These are phyloP conservation scores for Ascochyta clinopodiicola DNA, from an alignment of 2,329 filamentous ascomycete species.

Conservation along the genomic window DNA sequence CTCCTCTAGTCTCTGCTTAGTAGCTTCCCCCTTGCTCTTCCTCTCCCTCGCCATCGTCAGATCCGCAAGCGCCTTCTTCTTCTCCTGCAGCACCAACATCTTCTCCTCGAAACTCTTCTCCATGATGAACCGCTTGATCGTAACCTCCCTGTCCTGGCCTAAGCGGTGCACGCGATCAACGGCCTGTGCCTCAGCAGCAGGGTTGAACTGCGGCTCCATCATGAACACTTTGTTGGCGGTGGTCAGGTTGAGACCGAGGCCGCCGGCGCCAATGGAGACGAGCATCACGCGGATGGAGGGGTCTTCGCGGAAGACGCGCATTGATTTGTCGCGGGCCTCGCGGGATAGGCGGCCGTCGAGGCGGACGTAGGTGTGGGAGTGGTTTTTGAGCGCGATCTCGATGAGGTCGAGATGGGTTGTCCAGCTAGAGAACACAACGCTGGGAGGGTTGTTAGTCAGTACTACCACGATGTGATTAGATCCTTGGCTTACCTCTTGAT, in stretches of 20 bases:
- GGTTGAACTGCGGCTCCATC: conserved; percentile 99
- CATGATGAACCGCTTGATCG: conserved; percentile 92
- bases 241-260: conserved; percentile 89
- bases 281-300: conserved; percentile 77
- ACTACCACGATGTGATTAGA: background rate
- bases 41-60: conserved; percentile 66
- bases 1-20: conserved; percentile 69
- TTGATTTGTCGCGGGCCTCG: conserved; percentile 72
- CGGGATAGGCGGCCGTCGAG: conserved; percentile 91
- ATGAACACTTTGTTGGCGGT: conserved; percentile 87
- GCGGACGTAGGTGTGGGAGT: conserved; percentile 73
- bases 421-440: conserved; percentile 96
- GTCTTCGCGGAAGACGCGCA: conserved; percentile 80
- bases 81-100: conserved; percentile 86
- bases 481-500: conserved; percentile 67
- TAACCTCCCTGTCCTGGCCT: conserved; percentile 83
- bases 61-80: conserved; percentile 90
- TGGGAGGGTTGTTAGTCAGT: conserved; percentile 19
- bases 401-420: conserved; percentile 94
- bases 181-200: conserved; percentile 91
- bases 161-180: conserved; percentile 76
- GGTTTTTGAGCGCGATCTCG: conserved; percentile 75
- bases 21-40: conserved; percentile 65
- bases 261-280: conserved; percentile 90
- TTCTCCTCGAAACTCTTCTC: conserved; percentile 89